Base-by-base conservation (phyloP, 495 filamentous ascomycete species). In the Penicillium cinerascens region DNA sequence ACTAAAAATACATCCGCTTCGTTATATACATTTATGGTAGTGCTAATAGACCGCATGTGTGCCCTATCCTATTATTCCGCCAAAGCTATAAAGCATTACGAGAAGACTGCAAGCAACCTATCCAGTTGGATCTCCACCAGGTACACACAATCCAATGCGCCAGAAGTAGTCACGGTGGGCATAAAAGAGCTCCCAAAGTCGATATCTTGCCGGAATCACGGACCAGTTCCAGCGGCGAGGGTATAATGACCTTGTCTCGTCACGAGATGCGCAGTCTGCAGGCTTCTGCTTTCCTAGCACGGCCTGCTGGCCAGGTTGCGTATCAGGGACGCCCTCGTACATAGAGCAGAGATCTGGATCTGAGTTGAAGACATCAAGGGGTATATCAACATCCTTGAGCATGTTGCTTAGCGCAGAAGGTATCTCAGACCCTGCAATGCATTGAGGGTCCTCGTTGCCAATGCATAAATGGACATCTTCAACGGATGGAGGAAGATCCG, bases 81-180 rank as follows among this genome's bases (percentile, higher is more conserved):
- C 11, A 33, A 33, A 10, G 29, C 29, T 10, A 33, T 1, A 33
- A 15, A 3, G 13, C 0, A 33, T 10, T 13, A 9, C 16, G 3
- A 2, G 18, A 39, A 39, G 37, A 16, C 16, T 20, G 4, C 4
- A 7, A 4, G 6, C 27, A 37, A 4, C 11, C 25, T 44, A 61
- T 20, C 61, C 63, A 21, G 63, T 67, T 23, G 85, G 85, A 69
- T 91, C 89, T 2, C 88, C 89, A 4, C 87, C 87, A 2, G 92
- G 92, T 5, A 97, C 75, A 72, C 93, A 98, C 39, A 97, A 70
- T 0, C 93, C 93, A 52, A 98, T 61, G 27, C 93, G 72, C 87
- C 91, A 93, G 66, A 98, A 98, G 64, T 98, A 98, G 70, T 98
- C 93, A 47, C 93, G 77, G 73, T 98, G 93, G 15, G 92, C 87